phyloP scores from a whole-genome alignment of 2,329 filamentous ascomycete genomes.

The Scortechinia acanthostroma region DNA sequence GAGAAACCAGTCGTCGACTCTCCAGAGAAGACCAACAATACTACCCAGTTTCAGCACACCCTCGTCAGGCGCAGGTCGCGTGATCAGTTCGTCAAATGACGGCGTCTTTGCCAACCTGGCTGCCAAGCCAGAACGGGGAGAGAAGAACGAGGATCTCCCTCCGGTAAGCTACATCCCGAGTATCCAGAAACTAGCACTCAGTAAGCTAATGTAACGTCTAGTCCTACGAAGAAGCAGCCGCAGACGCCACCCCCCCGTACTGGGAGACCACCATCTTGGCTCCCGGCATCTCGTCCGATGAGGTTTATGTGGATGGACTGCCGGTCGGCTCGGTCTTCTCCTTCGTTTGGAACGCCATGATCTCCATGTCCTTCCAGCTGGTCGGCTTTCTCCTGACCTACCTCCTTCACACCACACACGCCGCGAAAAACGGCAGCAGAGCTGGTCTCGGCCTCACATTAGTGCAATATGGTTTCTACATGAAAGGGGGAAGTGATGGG shows the following conservation, averaged over 20 bases:
- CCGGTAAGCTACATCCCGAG: conserved; percentile 53
- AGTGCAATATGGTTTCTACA: conserved; percentile 93
- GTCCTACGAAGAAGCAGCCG: conserved; percentile 97
- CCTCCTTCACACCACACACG: conserved; percentile 93
- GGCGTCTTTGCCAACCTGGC: conserved; percentile 94
- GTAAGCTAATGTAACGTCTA: conserved; percentile 23
- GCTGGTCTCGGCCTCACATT: conserved; percentile 90
- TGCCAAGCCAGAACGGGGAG: conserved; percentile 77
- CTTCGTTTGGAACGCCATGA: conserved; percentile 90
- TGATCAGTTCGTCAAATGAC: no score
- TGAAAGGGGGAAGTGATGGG: conserved; percentile 58
- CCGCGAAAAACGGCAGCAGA: conserved; percentile 92
- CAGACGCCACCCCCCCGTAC: conserved; percentile 90
- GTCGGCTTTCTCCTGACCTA: conserved; percentile 97
- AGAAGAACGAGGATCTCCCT: conserved; percentile 80
- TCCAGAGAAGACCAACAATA: no score
- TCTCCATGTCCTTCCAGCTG: conserved; percentile 93
- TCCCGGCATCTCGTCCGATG: conserved; percentile 82
- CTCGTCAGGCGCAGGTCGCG: no score
- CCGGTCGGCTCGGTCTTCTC: conserved; percentile 83
- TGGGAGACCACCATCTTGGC: conserved; percentile 98
- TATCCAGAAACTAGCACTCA: conserved; percentile 4
- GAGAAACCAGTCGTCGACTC: no score
- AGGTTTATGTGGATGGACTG: conserved; percentile 94
- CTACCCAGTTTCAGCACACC: no score